These are phyloP conservation scores for Asclepias syriaca DNA, from an alignment of 257 asterid genomes.

Conservation along the genomic window DNA sequence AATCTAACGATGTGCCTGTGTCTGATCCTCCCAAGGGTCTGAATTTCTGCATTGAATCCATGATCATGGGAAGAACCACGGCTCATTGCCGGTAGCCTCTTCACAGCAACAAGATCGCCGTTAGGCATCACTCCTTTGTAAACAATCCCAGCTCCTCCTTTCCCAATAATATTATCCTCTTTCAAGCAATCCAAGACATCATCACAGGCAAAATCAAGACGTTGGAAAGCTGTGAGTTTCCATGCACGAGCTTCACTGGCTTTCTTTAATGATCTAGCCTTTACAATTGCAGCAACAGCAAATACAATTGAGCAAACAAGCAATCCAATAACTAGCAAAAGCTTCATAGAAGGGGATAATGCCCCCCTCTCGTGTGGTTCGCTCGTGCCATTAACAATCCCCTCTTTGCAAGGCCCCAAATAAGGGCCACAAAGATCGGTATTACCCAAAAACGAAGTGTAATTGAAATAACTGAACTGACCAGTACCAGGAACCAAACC, in stretches of 20 bases:
- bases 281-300: conserved; percentile 80
- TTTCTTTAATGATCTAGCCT: conserved; percentile 78
- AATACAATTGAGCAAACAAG: conserved; percentile 84
- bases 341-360: conserved; percentile 77
- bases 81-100: conserved; percentile 76
- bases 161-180: conserved; percentile 88
- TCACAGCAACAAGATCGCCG: conserved; percentile 83
- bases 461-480: conserved; percentile 82
- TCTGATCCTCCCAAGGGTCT: conserved; percentile 89
- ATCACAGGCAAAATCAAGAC: conserved; percentile 76
- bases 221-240: conserved; percentile 95
- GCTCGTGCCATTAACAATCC: conserved; percentile 40
- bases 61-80: conserved; percentile 92
- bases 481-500: conserved; percentile 93
- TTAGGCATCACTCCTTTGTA: conserved; percentile 75
- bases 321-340: conserved; percentile 70
- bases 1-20: conserved; percentile 89
- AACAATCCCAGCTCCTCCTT: conserved; percentile 96
- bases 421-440: conserved; percentile 88
- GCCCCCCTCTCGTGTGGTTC: conserved; percentile 55
- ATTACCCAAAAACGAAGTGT: conserved; percentile 81
- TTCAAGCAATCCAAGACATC: conserved; percentile 78
- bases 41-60: conserved; percentile 94
- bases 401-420: conserved; percentile 79
- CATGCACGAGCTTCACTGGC: conserved; percentile 79